Conservation (phyloP, 1,139 yeast species). For the Protomyces arabidopsidicola region DNA sequence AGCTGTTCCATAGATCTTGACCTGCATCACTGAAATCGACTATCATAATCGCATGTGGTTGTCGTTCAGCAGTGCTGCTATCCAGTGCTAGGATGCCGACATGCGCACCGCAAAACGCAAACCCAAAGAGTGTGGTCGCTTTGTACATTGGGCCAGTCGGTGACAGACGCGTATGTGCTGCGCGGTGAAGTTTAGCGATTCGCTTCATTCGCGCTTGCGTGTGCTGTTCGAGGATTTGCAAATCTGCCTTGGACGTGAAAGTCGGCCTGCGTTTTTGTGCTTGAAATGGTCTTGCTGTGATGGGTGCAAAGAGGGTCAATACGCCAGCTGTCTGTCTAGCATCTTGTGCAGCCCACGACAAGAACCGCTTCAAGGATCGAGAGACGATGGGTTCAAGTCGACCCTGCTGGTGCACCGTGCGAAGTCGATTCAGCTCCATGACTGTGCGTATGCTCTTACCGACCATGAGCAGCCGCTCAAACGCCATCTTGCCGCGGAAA, state of each 20-base stretch:
- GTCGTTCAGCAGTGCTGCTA: conserved; percentile 2
- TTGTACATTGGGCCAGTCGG: not conserved
- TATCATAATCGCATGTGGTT: conserved; percentile 16
- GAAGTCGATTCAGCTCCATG: not conserved
- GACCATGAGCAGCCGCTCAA: conserved; percentile 14
- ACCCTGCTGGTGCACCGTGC: not conserved
- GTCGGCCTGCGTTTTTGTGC: not conserved
- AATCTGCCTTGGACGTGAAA: not conserved
- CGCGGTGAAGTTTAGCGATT: not conserved
- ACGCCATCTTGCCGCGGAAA: conserved; percentile 26
- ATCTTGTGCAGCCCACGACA: conserved; percentile 6
- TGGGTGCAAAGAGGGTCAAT: not conserved
- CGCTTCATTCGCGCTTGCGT: not conserved
- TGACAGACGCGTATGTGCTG: not conserved
- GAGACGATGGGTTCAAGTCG: not conserved
- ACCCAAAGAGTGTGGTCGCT: conserved; percentile 11
- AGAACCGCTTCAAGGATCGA: not conserved
- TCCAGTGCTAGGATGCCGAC: conserved; percentile 22
- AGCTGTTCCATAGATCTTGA: conserved; percentile 26
- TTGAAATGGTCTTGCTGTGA: not conserved
- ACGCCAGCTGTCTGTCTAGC: not conserved
- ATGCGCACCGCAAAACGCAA: conserved; percentile 13
- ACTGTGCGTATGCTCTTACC: conserved; percentile 15
- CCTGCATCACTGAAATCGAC: conserved; percentile 11
- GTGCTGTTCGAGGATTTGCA: not conserved